Conservation (phyloP, 2,329 filamentous ascomycete species). For the Microcyclosporella mali region DNA sequence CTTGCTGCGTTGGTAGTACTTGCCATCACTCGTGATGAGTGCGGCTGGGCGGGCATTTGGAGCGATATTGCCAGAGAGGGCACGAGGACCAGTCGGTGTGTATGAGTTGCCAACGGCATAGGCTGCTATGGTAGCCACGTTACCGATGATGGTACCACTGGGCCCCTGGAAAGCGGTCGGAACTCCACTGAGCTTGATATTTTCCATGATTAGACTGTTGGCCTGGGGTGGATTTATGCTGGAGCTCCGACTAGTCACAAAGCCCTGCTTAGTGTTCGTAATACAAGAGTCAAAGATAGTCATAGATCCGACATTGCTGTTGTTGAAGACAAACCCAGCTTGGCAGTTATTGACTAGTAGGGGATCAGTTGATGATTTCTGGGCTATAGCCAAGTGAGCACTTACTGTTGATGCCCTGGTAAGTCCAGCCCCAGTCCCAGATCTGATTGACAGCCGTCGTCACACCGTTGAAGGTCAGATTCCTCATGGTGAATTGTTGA, state of each 20-base stretch:
- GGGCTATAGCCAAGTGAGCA: too few species aligned
- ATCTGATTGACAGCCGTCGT: slow-evolving; percentile 51
- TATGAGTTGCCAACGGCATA: slow-evolving; percentile 40
- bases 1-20: slow-evolving; percentile 49
- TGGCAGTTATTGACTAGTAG: slow-evolving; percentile 45
- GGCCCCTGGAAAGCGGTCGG: slow-evolving; percentile 38
- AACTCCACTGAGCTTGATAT: slow-evolving; percentile 48
- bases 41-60: slow-evolving; percentile 39
- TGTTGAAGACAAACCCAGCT: slow-evolving; percentile 47
- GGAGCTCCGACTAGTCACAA: slow-evolving; percentile 43
- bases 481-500: slow-evolving; percentile 49
- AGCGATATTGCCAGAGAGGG: slow-evolving; percentile 40
- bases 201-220: slow-evolving; percentile 52
- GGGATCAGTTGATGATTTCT: too few species aligned
- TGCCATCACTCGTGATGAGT: slow-evolving; percentile 40
- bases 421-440: slow-evolving; percentile 56
- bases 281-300: slow-evolving; percentile 53
- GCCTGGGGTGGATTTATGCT: slow-evolving; percentile 40
- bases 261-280: slow-evolving; percentile 44
- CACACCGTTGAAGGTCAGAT: slow-evolving; percentile 48
- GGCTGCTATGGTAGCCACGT: neutral
- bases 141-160: slow-evolving; percentile 14
- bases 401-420: slow-evolving; percentile 31
- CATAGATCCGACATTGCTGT: slow-evolving; percentile 49
- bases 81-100: slow-evolving; percentile 39